Evolutionary conservation across 345 rosid species (phyloP).

Genomic region (Populus pruinosa): DNA sequence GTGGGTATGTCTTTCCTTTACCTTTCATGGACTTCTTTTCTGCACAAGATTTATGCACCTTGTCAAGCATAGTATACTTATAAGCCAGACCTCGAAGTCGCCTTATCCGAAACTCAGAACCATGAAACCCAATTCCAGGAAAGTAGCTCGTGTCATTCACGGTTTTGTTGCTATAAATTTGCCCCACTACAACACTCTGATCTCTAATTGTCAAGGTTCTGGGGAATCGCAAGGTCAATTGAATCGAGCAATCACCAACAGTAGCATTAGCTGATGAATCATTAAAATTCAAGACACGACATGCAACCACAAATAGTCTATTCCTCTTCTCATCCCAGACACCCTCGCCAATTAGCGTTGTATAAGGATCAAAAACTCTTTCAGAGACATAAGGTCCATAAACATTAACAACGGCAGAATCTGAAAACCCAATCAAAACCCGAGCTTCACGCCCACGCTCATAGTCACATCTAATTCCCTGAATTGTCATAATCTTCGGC

Average conservation of each 20-base stretch:
- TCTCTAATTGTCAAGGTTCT: constrained; percentile 44
- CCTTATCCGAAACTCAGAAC: constrained; percentile 22
- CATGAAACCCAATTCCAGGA: constrained; percentile 40
- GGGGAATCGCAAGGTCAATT: constrained; percentile 61
- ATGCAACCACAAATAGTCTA: constrained; percentile 57
- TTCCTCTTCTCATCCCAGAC: constrained; percentile 64
- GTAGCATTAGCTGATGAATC: constrained; percentile 42
- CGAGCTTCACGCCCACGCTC: not conserved
- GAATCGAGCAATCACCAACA: constrained; percentile 65
- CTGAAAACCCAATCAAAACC: constrained; percentile 9
- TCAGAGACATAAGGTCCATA: constrained; percentile 53
- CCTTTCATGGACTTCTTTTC: constrained; percentile 27
- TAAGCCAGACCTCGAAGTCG: constrained; percentile 47
- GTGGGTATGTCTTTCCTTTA: constrained; percentile 56
- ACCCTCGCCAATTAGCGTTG: constrained; percentile 64
- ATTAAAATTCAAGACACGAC: constrained; percentile 52
- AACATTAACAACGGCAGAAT: constrained; percentile 10
- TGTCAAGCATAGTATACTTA: constrained; percentile 49
- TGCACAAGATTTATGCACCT: constrained; percentile 40
- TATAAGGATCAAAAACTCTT: constrained; percentile 29
- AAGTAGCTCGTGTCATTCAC: constrained; percentile 48
- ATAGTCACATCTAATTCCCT: constrained; percentile 35
- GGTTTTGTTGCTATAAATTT: constrained; percentile 55
- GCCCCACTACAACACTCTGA: constrained; percentile 45
- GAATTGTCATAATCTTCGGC: constrained; percentile 44